A percentile compares a stretch with the other conserved stretches of the same genome.
phyloP scores from a whole-genome alignment of 441 rosid genomes.

The Manihot esculenta region DNA sequence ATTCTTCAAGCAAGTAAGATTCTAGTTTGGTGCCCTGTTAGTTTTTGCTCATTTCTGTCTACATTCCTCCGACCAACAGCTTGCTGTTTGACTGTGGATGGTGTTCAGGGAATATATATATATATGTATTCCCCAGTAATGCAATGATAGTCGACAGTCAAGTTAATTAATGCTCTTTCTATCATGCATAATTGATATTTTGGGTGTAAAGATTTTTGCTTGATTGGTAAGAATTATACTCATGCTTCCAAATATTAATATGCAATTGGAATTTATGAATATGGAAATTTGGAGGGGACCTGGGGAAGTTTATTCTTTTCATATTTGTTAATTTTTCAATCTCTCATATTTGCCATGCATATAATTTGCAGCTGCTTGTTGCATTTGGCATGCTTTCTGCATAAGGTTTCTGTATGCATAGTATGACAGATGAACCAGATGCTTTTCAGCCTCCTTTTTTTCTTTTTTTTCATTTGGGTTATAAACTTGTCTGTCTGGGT shows the following conservation, averaged over 20 bases:
- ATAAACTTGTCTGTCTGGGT: too few species aligned
- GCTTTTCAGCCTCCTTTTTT: too few species aligned
- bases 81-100: not conserved
- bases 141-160: not conserved
- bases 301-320: not conserved
- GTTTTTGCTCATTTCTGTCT: not conserved
- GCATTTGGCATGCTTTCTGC: too few species aligned
- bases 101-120: not conserved
- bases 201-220: not conserved
- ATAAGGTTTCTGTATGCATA: too few species aligned
- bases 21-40: slow-evolving; percentile 2
- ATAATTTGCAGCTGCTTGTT: too few species aligned
- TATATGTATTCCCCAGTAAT: not conserved
- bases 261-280: not conserved
- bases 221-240: not conserved
- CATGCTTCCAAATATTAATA: not conserved
- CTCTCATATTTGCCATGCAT: too few species aligned
- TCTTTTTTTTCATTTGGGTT: too few species aligned
- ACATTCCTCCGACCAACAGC: not conserved
- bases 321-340: too few species aligned
- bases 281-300: not conserved
- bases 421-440: too few species aligned
- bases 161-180: not conserved
- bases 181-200: not conserved
- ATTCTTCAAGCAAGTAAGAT: slow-evolving; percentile 76